Conservation (phyloP, 2,329 filamentous ascomycete genomes). For the Aspergillus calidoustus region DNA sequence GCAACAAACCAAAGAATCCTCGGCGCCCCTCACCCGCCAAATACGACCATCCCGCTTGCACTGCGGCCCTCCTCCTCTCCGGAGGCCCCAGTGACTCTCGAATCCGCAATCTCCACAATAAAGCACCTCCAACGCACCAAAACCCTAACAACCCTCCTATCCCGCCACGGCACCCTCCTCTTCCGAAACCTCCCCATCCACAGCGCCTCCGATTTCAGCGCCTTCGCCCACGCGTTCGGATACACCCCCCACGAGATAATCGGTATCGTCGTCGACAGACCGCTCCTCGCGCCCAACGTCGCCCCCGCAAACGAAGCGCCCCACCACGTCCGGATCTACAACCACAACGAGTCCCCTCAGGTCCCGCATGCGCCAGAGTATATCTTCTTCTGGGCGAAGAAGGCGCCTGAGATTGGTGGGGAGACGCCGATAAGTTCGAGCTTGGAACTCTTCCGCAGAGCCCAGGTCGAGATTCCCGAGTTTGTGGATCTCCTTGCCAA, state of each 20-base stretch:
- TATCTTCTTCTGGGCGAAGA: constrained; percentile 55
- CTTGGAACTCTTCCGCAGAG: constrained; percentile 52
- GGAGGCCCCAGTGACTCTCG: constrained; percentile 32
- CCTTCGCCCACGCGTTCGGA: constrained; percentile 56
- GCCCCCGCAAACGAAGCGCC: constrained; percentile 56
- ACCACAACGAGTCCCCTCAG: constrained; percentile 57
- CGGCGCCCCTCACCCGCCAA: constrained; percentile 43
- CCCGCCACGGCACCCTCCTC: constrained; percentile 52
- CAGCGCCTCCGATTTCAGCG: constrained; percentile 52
- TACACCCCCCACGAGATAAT: constrained; percentile 56
- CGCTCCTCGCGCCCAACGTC: constrained; percentile 50
- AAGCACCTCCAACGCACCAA: constrained; percentile 41
- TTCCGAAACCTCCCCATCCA: constrained; percentile 54
- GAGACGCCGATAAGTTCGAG: constrained; percentile 56
- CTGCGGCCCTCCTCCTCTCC: constrained; percentile 40
- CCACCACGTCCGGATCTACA: constrained; percentile 55
- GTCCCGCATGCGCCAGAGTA: constrained; percentile 58
- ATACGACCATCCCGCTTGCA: constrained; percentile 48
- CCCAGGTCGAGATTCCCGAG: constrained; percentile 52
- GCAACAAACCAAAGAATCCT: constrained; percentile 48
- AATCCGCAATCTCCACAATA: constrained; percentile 43
- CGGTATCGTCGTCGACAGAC: constrained; percentile 55
- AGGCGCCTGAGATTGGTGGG: constrained; percentile 40
- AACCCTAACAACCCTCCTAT: constrained; percentile 47
- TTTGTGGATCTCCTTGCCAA: constrained; percentile 49